Percentiles rank a stretch among this genome's conserved stretches.
phyloP scores from a whole-genome alignment of 75 land plant genomes.

The Azolla pinnata region DNA sequence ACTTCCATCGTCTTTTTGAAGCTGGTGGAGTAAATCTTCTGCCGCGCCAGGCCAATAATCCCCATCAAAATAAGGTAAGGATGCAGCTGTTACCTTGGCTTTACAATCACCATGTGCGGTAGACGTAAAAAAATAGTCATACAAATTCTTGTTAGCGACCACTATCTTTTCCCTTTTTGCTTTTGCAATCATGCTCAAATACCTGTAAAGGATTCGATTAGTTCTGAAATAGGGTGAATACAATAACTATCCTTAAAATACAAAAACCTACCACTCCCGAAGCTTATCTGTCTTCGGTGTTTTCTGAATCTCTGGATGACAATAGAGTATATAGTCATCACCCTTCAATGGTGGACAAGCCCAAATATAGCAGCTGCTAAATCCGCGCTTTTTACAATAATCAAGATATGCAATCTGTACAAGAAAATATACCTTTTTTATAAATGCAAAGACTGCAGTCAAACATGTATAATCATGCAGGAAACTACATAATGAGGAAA shows the following conservation, averaged over 20 bases:
- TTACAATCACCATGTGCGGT: slow-evolving; percentile 27
- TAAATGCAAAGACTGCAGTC: background rate
- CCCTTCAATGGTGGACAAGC: slow-evolving; percentile 97
- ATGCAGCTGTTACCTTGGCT: slow-evolving; percentile 24
- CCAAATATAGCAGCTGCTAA: slow-evolving; percentile 97
- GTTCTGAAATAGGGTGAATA: background rate
- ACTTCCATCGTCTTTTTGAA: slow-evolving; percentile 70
- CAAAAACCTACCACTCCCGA: slow-evolving; percentile 54
- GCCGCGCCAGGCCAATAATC: slow-evolving; percentile 66
- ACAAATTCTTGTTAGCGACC: slow-evolving; percentile 74
- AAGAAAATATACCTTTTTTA: too few relatives aligned
- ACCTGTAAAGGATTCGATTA: slow-evolving; percentile 32
- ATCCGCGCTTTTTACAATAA: slow-evolving; percentile 87
- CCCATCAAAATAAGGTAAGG: slow-evolving; percentile 41
- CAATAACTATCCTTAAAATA: too few relatives aligned
- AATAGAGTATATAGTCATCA: slow-evolving; percentile 94
- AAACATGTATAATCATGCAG: background rate
- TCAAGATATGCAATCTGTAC: slow-evolving; percentile 88
- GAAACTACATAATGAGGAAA: background rate
- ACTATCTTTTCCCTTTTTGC: slow-evolving; percentile 73
- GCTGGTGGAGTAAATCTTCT: slow-evolving; percentile 80
- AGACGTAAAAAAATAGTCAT: slow-evolving; percentile 81
- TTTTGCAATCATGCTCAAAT: slow-evolving; percentile 75
- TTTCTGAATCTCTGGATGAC: slow-evolving; percentile 97
- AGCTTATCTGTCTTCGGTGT: slow-evolving; percentile 96